Base-by-base conservation (phyloP, 1,284 basidiomycete genomes). In the Ceraceosorus guamensis region DNA sequence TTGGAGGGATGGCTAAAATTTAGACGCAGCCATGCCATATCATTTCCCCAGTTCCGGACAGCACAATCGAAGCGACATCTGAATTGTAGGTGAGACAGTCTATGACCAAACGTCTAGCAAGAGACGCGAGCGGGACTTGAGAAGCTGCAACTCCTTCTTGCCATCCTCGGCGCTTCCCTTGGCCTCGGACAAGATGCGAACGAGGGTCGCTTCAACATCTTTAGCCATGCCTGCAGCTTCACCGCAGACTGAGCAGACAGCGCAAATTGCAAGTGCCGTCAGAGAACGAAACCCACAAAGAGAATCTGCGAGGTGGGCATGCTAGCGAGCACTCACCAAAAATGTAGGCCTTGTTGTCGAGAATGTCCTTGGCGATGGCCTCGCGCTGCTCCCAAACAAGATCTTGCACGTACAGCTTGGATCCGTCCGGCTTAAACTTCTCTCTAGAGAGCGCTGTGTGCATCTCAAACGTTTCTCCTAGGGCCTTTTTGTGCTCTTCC, bases 331-430 rank as follows among this genome's bases (percentile, higher is more conserved):
- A 53, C 52, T 3, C 50, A 52, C 50, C 71, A 62, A 70, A 73
- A 35, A 73, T 61, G 77, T 93, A 93, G 18, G 89, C 93, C 79
- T 95, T 90, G 77, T 89, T 87, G 65, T 90, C 88, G 60, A 95
- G 80, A 67, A 98, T 90, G 24, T 88, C 86, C 62, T 92, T 85
- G 3, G 88, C 88, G 56, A 98, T 82, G 62, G 84, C 82, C 60
- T 66, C 62, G 48, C 69, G 61, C 41, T 65, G 61, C 56, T 73
- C 69, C 62, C 65, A 76, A 55, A 73, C 63, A 45, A 71, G 52
- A 78, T 97, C 91, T 80, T 98, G 93, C 32, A 98, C 93, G 79
- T 98, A 98, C 69, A 93, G 88, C 82, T 97, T 95, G 80, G 85
- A 82, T 18, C 92, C 91, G 74, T 95, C 91, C 1, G 89, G 82